These are phyloP conservation scores for Dryadomyces quercus-mongolicae DNA, from an alignment of 2,329 filamentous ascomycete species.

Conservation along the genomic window DNA sequence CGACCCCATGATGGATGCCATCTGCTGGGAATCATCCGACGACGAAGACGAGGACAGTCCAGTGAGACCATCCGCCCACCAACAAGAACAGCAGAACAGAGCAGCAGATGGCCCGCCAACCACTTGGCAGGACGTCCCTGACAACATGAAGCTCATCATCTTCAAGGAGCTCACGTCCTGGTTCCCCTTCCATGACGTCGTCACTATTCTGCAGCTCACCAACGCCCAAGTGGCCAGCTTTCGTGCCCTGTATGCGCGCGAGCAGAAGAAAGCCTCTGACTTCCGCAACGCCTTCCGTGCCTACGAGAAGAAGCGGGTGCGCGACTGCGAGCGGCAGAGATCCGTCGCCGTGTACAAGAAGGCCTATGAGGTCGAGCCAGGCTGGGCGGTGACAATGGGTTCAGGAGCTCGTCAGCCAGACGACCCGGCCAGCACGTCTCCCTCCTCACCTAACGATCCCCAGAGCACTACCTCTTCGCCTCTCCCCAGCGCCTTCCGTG, in stretches of 20 bases:
- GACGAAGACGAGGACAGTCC: not conserved
- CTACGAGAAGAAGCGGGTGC: not conserved
- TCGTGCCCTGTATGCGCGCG: slow-evolving; percentile 4
- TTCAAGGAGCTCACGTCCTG: slow-evolving; percentile 8
- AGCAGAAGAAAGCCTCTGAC: slow-evolving; percentile 1
- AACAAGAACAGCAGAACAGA: not conserved
- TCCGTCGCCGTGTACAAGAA: not conserved
- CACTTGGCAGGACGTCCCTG: slow-evolving; percentile 6
- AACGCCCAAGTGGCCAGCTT: slow-evolving; percentile 2
- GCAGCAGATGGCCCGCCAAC: not conserved
- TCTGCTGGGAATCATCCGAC: no score
- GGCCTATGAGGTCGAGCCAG: not conserved
- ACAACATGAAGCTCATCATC: slow-evolving; percentile 10
- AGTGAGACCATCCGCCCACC: not conserved
- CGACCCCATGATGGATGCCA: no score
- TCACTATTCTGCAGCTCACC: slow-evolving; percentile 4
- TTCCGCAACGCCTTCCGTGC: not conserved
- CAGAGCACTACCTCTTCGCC: not conserved
- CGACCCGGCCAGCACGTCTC: not conserved
- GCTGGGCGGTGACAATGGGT: not conserved
- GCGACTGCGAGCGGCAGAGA: not conserved
- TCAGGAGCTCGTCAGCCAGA: not conserved
- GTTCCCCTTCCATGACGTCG: not conserved
- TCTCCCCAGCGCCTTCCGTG: not conserved
- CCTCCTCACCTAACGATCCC: no score